Base-by-base conservation (phyloP, 202 grass and related monocot genomes). In the Carex arenaria region DNA sequence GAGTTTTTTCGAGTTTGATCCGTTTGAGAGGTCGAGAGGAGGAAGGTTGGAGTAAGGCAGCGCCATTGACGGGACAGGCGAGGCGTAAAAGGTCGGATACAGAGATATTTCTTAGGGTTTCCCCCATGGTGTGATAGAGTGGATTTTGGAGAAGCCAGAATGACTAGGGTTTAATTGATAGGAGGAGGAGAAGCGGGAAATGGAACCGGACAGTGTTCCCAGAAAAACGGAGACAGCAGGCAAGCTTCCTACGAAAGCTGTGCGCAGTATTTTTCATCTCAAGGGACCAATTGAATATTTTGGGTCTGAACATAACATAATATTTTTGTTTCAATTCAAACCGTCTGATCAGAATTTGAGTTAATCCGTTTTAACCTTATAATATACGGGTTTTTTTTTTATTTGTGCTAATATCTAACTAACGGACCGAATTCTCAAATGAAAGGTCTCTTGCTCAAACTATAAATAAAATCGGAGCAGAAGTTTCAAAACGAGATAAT, bases 71-170 rank as follows among this genome's bases (percentile, higher is more conserved):
- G 65, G 90, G 90, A 15, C 72, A 78, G 12, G 84, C 79, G 84
- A 93, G 68, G 75, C 10, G 34, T 55, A 97, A 75, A 47, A 93
- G 84, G 70, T 92, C 87, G 10, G 90, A 69, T 6, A 95, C 64
- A 55, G 92, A 87, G 55, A 98, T 65, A 20, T 53, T 79, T 45
- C 2, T 70, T 26, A 77, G 69, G 36, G 53, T 69, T 82, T 82
- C 43, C 40, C 19, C 20, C 38, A 76, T 61, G 22, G 42, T 19
- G 72, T 56, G 67, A 83, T 86, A 82, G 90, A 91, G 54, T 26
- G 28, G 72, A 67, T 68, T 34, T 18, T 20, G 22, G 11, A 59
- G 55, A 61, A 59, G 10, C 30, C 38, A 19, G 62, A 84, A 84
- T 34, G 60, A 57, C 53, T 78, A 78, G 74, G 53, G 69, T 60